Evolutionary conservation across 495 filamentous ascomycete genomes (phyloP), one percentile per base, ranked within the genome.

Genomic region (Hyaloscypha bicolor): DNA sequence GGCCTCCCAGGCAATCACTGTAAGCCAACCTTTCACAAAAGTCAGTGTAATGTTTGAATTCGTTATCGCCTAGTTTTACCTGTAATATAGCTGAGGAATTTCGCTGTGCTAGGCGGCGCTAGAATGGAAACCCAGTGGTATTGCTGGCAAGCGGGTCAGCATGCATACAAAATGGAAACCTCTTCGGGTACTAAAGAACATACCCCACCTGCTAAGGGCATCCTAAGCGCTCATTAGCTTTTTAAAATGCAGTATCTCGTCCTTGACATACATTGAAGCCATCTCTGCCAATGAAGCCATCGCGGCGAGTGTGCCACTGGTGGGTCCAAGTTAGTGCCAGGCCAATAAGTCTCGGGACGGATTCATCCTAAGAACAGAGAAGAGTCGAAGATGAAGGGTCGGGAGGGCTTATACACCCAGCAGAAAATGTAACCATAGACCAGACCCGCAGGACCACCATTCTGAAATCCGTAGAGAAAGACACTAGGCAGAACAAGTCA

Each of bases 241-340:
- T 48, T 48, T 48, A 6, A 48, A 37, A 14, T 48, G 16, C 11
- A 48, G 16, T 48, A 14, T 48, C 69, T 69, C 45, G 66, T 62
- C 12, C 60, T 62, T 56, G n/a, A 69, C 67, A 51, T 71, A 76
- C 71, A 79, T 77, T 22, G 74, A 76, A 16, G 76, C 75, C 76
- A 79, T 73, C 63, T 79, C 77, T 3, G 66, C 76, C 33, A 79
- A 53, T 9, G 76, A 76, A 3, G 65, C 62, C 21, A 75, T 72
- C n/a, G 76, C 56, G 2, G 71, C 69, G 5, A 66, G 70, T 12
- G 70, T 60, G 4, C 77, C 77, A 16, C 42, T 48, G 42, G 0
- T 16, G 16, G 11, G 9, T 48, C 42, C 11, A 48, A 48, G 42
- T 48, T 19, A 48, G 42, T 19, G 42, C 9, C 16, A 12, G 16